Base-by-base conservation (phyloP, 75 land plant genomes). In the Ceratopteris richardii region DNA sequence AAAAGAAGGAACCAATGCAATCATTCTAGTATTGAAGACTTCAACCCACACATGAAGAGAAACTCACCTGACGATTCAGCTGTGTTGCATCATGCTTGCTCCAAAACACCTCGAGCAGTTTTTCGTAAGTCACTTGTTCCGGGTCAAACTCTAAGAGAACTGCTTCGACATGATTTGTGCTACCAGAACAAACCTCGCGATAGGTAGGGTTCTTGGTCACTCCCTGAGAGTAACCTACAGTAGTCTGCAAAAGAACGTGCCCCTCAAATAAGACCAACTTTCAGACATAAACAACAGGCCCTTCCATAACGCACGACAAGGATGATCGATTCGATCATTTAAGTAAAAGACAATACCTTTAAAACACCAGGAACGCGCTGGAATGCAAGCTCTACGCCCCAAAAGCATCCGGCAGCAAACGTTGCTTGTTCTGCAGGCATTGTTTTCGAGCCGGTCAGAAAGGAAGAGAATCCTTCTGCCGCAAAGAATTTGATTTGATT, bases 351-450 rank as follows among this genome's bases (percentile, higher is more conserved):
- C 12, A 14, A 57, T 0, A 70, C 72, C 72, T 70, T 70, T 26
- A 68, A 71, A 23, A 88, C 94, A 9, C 97, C 97, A 0, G 94
- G 76, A 1, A 88, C 80, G 31, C 97, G 74, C 78, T 92, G 97
- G 60, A 71, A 92, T 1, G 84, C 89, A 28, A 92, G 73, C 68
- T 92, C 97, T 21, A 92, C 97, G n/a, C 94, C 86, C 97, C 97
- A 92, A 62, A 92, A 92, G 62, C 94, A 88, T 0, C 94, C 94
- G 6, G 89, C 94, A 17, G 86, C 94, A 61, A 88, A 88, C 60
- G 78, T 76, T 0, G 94, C 89, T 48, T 82, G 76, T 57, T 73
- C 54, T 33, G 9, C 3, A 33, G 37, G 37, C 37, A 33, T 33
- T n/a, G n/a, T n/a, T n/a, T n/a, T n/a, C n/a, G n/a, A n/a, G n/a